Percentiles rank a stretch among this genome's conserved stretches.
Evolutionary conservation across 2,329 filamentous ascomycete species (phyloP).

Genomic region (Aspergillus novoparasiticus): DNA sequence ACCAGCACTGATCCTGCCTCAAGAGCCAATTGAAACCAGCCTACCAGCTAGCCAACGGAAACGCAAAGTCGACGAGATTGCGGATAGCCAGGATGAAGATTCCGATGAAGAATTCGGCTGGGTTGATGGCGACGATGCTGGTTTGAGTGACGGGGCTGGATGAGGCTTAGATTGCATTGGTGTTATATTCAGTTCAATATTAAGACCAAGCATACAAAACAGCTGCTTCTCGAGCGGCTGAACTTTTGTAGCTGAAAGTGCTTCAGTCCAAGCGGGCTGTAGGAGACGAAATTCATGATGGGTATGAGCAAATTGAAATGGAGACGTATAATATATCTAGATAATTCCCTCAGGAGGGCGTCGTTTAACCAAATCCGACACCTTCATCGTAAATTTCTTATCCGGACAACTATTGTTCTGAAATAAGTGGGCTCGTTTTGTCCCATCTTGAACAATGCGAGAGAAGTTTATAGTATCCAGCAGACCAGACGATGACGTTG

Average conservation of each 20-base stretch:
- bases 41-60: conserved; percentile 34
- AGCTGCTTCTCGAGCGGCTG: background rate
- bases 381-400: conserved; percentile 27
- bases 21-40: conserved; percentile 9
- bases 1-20: conserved; percentile 7
- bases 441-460: background rate
- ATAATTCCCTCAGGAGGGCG: conserved; percentile 3
- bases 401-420: conserved; percentile 11
- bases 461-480: background rate
- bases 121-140: conserved; percentile 25
- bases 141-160: conserved; percentile 12
- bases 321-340: background rate
- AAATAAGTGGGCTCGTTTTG: background rate
- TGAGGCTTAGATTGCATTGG: background rate
- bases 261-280: background rate
- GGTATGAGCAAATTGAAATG: background rate
- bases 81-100: conserved; percentile 48
- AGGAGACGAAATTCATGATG: background rate
- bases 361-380: conserved; percentile 25
- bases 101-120: conserved; percentile 37
- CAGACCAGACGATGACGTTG: background rate
- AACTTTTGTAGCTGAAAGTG: background rate
- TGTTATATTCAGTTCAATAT: background rate
- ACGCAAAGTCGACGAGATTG: conserved; percentile 47
- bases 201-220: background rate